Evolutionary conservation across 2,329 filamentous ascomycete species (phyloP).

Genomic region (Tolypocladium guangdongense): DNA sequence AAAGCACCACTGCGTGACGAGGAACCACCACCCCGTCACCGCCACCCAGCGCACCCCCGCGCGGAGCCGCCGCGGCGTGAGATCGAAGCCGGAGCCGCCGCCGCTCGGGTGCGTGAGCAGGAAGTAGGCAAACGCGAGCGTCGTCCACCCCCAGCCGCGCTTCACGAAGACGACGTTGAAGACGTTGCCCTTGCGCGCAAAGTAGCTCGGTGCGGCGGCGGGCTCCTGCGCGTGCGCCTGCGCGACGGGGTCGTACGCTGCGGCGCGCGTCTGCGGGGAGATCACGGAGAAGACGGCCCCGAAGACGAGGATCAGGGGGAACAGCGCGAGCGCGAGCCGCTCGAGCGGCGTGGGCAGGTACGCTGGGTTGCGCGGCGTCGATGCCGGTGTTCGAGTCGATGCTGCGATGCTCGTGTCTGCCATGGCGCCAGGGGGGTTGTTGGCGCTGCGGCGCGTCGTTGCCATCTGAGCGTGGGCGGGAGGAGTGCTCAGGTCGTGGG

Average conservation of each 20-base stretch:
- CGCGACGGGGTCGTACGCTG: slow-evolving; percentile 48
- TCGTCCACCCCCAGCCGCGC: slow-evolving; percentile 87
- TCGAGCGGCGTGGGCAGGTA: slow-evolving; percentile 63
- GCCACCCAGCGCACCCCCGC: slow-evolving; percentile 58
- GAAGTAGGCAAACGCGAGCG: slow-evolving; percentile 60
- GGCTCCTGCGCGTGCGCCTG: slow-evolving; percentile 52
- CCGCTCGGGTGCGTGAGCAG: slow-evolving; percentile 54
- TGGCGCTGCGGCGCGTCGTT: not conserved
- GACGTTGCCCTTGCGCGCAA: slow-evolving; percentile 85
- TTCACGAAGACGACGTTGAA: slow-evolving; percentile 95
- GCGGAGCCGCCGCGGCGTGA: slow-evolving; percentile 31
- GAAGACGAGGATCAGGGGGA: slow-evolving; percentile 67
- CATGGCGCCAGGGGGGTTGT: not conserved
- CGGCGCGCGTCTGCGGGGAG: slow-evolving; percentile 57
- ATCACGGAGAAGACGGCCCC: slow-evolving; percentile 73
- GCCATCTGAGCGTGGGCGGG: not conserved
- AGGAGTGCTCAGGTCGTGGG: not conserved
- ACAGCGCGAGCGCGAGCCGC: slow-evolving; percentile 51
- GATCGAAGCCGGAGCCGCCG: slow-evolving; percentile 12
- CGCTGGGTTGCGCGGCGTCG: slow-evolving; percentile 35
- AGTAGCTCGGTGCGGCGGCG: slow-evolving; percentile 65
- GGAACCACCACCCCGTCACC: slow-evolving; percentile 69
- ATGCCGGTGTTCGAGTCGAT: slow-evolving; percentile 3
- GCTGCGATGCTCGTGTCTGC: not conserved
- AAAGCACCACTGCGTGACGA: slow-evolving; percentile 95